These are phyloP conservation scores for Plasmodium chabaudi DNA, from an alignment of 169 alveolate species.

Conservation along the genomic window DNA sequence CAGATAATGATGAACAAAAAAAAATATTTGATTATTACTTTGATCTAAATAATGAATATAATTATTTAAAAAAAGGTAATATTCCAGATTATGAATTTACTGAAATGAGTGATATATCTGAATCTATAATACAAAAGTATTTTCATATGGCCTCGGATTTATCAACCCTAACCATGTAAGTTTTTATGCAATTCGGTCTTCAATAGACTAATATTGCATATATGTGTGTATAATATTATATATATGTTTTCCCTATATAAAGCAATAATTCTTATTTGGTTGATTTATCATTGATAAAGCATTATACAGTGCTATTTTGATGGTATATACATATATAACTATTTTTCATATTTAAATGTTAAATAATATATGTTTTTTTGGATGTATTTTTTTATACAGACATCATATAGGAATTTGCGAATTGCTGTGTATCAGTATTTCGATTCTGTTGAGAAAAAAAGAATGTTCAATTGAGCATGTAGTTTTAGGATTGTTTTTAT, in stretches of 20 bases:
- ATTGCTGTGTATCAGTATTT: slow-evolving; percentile 65
- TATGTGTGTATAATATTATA: background rate
- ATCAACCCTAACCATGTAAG: slow-evolving; percentile 74
- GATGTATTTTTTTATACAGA: background rate
- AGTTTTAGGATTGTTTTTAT: slow-evolving; percentile 65
- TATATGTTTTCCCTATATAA: background rate
- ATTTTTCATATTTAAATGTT: no score
- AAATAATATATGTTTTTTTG: background rate
- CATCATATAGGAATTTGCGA: slow-evolving; percentile 73
- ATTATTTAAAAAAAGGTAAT: slow-evolving; percentile 55
- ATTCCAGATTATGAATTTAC: slow-evolving; percentile 40
- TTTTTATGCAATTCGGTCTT: background rate
- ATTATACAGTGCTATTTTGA: no score
- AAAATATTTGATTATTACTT: slow-evolving; percentile 19
- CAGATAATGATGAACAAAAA: slow-evolving; percentile 26
- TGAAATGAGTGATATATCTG: slow-evolving; percentile 43
- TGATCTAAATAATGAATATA: slow-evolving; percentile 45
- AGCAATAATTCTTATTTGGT: no score
- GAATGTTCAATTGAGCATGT: slow-evolving; percentile 71
- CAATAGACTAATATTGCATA: background rate
- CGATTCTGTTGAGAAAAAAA: slow-evolving; percentile 48
- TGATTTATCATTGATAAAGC: no score
- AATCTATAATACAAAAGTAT: slow-evolving; percentile 63
- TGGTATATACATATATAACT: no score
- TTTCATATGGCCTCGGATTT: slow-evolving; percentile 69